These are phyloP conservation scores for cucumber (Cucumis sativus) DNA, from an alignment of 306 rosid genomes.

Conservation along the genomic window DNA sequence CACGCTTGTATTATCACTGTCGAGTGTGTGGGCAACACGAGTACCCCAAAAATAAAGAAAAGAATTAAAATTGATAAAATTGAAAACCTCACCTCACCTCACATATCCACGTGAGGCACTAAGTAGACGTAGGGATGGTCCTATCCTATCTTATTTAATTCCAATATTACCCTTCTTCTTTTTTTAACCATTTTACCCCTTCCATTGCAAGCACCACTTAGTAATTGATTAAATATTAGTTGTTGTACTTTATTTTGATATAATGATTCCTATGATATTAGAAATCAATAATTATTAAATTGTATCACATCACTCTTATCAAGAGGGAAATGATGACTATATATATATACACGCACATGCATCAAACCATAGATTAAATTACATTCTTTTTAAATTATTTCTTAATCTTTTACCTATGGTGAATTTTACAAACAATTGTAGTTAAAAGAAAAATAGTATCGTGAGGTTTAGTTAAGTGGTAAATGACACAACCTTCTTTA, in stretches of 20 bases:
- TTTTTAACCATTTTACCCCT: background rate
- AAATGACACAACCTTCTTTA: too few species aligned
- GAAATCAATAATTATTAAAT: background rate
- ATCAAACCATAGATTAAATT: background rate
- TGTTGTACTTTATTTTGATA: background rate
- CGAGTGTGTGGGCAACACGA: background rate
- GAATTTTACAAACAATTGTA: background rate
- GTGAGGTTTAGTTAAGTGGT: too few species aligned
- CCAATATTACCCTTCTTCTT: background rate
- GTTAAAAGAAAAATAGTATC: background rate
- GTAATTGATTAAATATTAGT: background rate
- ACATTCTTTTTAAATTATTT: background rate
- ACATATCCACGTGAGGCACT: background rate
- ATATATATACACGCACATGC: too few species aligned
- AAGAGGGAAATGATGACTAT: background rate
- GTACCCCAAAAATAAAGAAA: too few species aligned
- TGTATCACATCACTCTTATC: too few species aligned
- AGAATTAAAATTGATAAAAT: background rate
- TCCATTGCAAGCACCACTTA: background rate
- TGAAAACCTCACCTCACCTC: background rate
- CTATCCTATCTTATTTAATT: background rate
- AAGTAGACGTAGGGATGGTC: background rate
- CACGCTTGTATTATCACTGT: slow-evolving; percentile 1
- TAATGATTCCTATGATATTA: background rate
- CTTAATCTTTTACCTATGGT: background rate